phyloP scores from a whole-genome alignment of 495 filamentous ascomycete genomes.

The Aspergillus cristatus region DNA sequence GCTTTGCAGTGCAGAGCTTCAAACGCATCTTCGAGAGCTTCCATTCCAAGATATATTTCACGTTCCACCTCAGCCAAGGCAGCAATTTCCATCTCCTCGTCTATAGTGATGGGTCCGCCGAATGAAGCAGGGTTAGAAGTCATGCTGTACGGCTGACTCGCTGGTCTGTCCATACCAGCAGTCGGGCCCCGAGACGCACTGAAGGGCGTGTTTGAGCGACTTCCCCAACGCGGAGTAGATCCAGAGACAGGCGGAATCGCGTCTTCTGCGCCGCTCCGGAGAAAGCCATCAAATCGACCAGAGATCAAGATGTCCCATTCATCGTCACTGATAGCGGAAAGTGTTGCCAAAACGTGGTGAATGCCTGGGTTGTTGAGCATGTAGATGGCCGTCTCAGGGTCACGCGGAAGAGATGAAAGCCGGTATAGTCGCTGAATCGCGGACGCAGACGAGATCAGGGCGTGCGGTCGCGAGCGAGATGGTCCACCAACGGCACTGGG shows the following conservation, averaged over 20 bases:
- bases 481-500: slow-evolving; percentile 31
- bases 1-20: slow-evolving; percentile 83
- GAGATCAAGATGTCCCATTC: slow-evolving; percentile 97
- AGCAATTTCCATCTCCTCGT: slow-evolving; percentile 91
- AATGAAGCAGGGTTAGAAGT: slow-evolving; percentile 30
- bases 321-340: slow-evolving; percentile 72
- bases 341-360: slow-evolving; percentile 79
- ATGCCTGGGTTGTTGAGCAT: slow-evolving; percentile 74
- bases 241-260: slow-evolving; percentile 21
- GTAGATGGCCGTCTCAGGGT: slow-evolving; percentile 79
- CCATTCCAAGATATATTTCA: slow-evolving; percentile 89
- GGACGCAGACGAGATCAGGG: slow-evolving; percentile 59
- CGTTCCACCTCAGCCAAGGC: slow-evolving; percentile 84
- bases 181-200: slow-evolving; percentile 33
- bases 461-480: slow-evolving; percentile 53
- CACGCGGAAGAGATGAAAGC: slow-evolving; percentile 58
- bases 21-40: slow-evolving; percentile 89
- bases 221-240: slow-evolving; percentile 19
- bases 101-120: slow-evolving; percentile 67
- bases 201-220: slow-evolving; percentile 36
- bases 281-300: slow-evolving; percentile 93
- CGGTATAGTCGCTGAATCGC: slow-evolving; percentile 83
- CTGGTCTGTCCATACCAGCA: slow-evolving; percentile 28
- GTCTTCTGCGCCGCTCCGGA: slow-evolving; percentile 85
- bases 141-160: slow-evolving; percentile 28